Percentiles rank a stretch among this genome's conserved stretches.
Conservation (phyloP, 306 rosid species). For the Medicago ruthenica region DNA sequence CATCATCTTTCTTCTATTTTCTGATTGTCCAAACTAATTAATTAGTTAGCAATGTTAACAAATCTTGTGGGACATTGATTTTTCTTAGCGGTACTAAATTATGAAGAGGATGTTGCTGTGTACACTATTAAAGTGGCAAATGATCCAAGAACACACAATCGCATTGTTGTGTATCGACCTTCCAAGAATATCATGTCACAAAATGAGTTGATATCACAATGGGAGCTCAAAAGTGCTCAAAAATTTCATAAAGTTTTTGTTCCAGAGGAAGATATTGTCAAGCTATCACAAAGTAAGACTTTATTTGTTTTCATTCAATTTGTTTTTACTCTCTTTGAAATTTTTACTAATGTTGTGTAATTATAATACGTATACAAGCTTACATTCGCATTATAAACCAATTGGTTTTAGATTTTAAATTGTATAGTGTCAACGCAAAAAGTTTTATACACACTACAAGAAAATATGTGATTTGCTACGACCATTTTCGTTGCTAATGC, state of each 20-base stretch:
- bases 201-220: conserved; percentile 50
- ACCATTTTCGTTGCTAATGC: too few relatives aligned
- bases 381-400: too few relatives aligned
- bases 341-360: too few relatives aligned
- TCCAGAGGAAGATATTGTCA: conserved; percentile 40
- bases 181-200: conserved; percentile 46
- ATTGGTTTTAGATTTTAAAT: too few relatives aligned
- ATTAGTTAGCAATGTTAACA: neutral
- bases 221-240: conserved; percentile 50
- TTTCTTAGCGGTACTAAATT: conserved; percentile 48
- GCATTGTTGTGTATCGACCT: conserved; percentile 44
- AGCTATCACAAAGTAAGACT: conserved; percentile 42
- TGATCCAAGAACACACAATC: conserved; percentile 54
- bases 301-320: neutral
- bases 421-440: too few relatives aligned
- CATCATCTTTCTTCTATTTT: neutral
- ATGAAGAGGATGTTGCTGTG: conserved; percentile 54
- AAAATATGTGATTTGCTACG: too few relatives aligned
- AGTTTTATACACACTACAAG: too few relatives aligned
- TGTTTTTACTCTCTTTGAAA: too few relatives aligned
- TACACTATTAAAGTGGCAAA: conserved; percentile 58
- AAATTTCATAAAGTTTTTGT: conserved; percentile 25
- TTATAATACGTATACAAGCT: too few relatives aligned
- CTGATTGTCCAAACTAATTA: neutral
- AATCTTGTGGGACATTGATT: neutral